Evolutionary conservation across 345 rosid genomes (phyloP), one percentile per base, ranked within the genome.

Genomic region (Dipteronia sinensis): DNA sequence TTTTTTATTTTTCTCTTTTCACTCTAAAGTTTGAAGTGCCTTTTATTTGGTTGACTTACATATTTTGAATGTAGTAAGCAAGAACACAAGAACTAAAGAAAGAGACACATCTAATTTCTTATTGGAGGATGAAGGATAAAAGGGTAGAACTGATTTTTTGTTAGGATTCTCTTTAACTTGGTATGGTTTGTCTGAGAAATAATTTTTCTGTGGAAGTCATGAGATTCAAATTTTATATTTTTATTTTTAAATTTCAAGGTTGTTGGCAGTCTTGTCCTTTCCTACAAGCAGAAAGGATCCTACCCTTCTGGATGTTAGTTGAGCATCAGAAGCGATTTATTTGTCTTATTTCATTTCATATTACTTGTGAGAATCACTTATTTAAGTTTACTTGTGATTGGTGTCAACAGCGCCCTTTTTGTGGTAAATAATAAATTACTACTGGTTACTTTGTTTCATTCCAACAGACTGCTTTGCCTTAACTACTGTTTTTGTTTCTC

Each of bases 401-500:
- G n/a, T 53, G 68, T 49, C 23, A 56, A 2, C 13, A 23, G 44
- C 23, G 3, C 9, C 16, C 44, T n/a, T 8, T 31, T 27, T 22
- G 40, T 64, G 12, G 38, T 19, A 44, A 12, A 20, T 23, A 27
- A n/a, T 19, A 58, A 12, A 20, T 23, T 44, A n/a, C 49, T 15
- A 40, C 15, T 68, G 15, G 49, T 69, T 46, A 9, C 25, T 47
- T 76, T 51, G 23, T 44, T 74, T 51, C 31, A 73, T 71, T 83
- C 75, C 58, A 69, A 66, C 72, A 56, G 65, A 40, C 46, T 74
- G 67, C 61, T 59, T 79, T 69, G 69, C 64, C 51, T 79, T 69
- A 79, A 58, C 56, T 65, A 22, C 68, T 75, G 56, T 51, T 79
- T 75, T 75, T 73, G 59, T 77, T 76, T 38, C 73, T 80, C 96